Base-by-base conservation (phyloP, 371 early-diverging fungal species). In the Syncephalis plumigaleata region DNA sequence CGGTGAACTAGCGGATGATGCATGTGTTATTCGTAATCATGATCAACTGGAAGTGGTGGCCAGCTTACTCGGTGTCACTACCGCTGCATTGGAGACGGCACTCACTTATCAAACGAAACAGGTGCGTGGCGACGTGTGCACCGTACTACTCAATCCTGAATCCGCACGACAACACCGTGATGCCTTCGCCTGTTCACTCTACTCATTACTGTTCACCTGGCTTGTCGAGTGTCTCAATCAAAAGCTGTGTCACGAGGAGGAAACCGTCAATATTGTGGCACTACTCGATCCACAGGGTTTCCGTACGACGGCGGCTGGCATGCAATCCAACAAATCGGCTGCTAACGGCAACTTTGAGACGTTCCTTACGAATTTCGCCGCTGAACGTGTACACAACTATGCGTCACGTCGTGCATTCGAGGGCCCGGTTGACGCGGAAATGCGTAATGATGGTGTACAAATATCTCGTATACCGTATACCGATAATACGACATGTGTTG, bases 191-290 rank as follows among this genome's bases (percentile, higher is more conserved):
- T 64, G 69, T 25, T 63, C 72, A 4, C 67, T 94, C 8, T 92
- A 91, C 57, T 75, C 79, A 9, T 71, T 90, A 11, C 54, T 92
- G 26, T 80, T 89, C 55, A 68, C 75, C 15, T 93, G 91, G 85
- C 54, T 95, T 16, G 75, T 91, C 11, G 94, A 92, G 55, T 78
- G 78, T 43, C 68, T 89, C 60, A 93, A 93, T 60, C 58, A 64
- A 18, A 76, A 81, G 38, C 65, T 89, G 23, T 75, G 75, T 52
- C 67, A 66, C 36, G 72, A 73, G 3, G 64, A 68, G 15, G 69
- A 67, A 16, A 63, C 74, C 2, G 65, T 73, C 1, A 81, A 79
- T 55, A 78, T 81, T 49, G 70, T 87, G 24, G 79, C 78, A 8
- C 45, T 86, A 1, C 55, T 84, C 24, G 82, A 86, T 49, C 67